Conservation (phyloP, 129 eudicot species). For the carrot (Daucus carota) region DNA sequence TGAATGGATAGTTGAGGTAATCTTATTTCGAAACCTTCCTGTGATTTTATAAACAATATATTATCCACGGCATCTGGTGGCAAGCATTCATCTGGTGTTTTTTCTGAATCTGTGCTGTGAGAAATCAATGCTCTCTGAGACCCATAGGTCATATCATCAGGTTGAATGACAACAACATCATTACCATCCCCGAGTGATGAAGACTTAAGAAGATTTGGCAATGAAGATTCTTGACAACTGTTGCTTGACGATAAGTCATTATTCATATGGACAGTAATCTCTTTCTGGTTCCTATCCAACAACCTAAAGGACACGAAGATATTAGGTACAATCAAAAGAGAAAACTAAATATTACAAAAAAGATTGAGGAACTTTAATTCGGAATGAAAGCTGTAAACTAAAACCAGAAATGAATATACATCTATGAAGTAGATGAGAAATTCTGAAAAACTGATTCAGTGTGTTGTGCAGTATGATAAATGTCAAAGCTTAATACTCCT, state of each 20-base stretch:
- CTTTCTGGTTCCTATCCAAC: slow-evolving; percentile 35
- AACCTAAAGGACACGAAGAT: slow-evolving; percentile 25
- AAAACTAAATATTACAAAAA: not conserved
- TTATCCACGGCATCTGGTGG: slow-evolving; percentile 19
- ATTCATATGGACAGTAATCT: slow-evolving; percentile 13
- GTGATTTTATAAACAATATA: slow-evolving; percentile 16
- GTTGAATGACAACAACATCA: slow-evolving; percentile 18
- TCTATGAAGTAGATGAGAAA: not conserved
- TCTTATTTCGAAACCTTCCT: slow-evolving; percentile 27
- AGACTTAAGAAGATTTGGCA: slow-evolving; percentile 19
- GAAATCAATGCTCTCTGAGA: slow-evolving; percentile 16
- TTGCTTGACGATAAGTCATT: slow-evolving; percentile 19
- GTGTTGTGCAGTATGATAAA: not conserved
- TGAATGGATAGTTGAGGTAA: slow-evolving; percentile 22
- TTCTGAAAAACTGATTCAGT: not conserved
- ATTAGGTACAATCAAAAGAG: not conserved
- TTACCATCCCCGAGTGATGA: slow-evolving; percentile 18
- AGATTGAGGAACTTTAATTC: not conserved
- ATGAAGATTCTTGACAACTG: slow-evolving; percentile 18
- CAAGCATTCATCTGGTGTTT: slow-evolving; percentile 12
- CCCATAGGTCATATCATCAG: slow-evolving; percentile 13
- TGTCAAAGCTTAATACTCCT: not conserved
- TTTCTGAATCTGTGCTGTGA: slow-evolving; percentile 18
- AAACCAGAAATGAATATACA: not conserved
- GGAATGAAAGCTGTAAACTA: not conserved